These are phyloP conservation scores for Russula brevipes DNA, from an alignment of 768 basidiomycete species.

Conservation along the genomic window DNA sequence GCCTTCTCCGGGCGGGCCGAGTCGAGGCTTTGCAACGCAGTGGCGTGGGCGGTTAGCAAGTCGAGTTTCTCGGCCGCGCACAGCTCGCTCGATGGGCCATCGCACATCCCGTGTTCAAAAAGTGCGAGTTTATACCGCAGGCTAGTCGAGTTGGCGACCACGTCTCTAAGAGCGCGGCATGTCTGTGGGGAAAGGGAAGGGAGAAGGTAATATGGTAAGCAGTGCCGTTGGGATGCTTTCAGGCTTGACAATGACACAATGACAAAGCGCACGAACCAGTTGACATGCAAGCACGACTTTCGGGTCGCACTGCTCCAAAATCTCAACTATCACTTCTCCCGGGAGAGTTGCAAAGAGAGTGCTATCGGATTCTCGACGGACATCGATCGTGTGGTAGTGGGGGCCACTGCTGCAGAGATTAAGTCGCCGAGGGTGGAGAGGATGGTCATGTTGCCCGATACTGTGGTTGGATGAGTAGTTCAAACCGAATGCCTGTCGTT, in stretches of 20 bases:
- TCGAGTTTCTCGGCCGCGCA: conserved; percentile 11
- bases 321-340: conserved; percentile 9
- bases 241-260: no score
- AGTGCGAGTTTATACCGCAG: conserved; percentile 17
- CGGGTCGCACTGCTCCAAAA: conserved; percentile 8
- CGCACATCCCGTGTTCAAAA: conserved; percentile 14
- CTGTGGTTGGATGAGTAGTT: no score
- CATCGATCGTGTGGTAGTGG: no score
- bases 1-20: not conserved
- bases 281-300: conserved; percentile 9
- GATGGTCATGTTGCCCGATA: no score
- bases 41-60: not conserved
- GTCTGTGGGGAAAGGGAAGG: not conserved
- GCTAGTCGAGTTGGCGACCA: conserved; percentile 4
- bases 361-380: not conserved
- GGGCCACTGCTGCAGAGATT: not conserved
- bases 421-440: not conserved
- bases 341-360: not conserved
- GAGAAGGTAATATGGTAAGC: no score
- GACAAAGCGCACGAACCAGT: conserved; percentile 6
- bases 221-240: not conserved
- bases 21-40: conserved; percentile 5
- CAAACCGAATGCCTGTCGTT: no score
- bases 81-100: not conserved
- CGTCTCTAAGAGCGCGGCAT: conserved; percentile 3